Base-by-base conservation (phyloP, 2,329 filamentous ascomycete genomes). In the Clarireedia homoeocarpa region DNA sequence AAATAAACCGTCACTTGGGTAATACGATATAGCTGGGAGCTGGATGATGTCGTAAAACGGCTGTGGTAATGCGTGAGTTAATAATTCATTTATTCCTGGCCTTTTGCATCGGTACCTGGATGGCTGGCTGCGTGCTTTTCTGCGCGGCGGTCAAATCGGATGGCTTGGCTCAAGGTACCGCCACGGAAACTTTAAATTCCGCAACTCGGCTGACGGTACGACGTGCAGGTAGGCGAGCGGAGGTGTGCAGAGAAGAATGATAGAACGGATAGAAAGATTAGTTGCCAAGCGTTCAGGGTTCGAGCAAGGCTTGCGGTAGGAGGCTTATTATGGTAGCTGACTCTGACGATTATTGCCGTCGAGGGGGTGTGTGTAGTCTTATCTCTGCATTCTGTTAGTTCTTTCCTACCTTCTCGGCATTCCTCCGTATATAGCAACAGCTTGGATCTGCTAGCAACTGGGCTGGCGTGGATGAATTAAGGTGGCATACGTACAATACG, bases 91-190 rank as follows among this genome's bases (percentile, higher is more conserved):
- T 34, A 12, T 20, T 20, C 20, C 20, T 20, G 20, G 20, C 20
- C 30, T 14, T 14, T 34, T 15, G 34, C n/a, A 40, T 48, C 20
- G 47, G 26, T 20, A 27, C 30, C 14, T 23, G 48, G 20, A 49
- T 38, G 14, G 17, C 17, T 27, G 15, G 4, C 9, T 49, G 27
- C n/a, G 27, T 30, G 27, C 7, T 34, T 6, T 30, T 6, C 17
- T 27, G 39, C 20, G 50, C 27, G 23, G 20, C 26, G 14, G 20
- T 36, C 46, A 26, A 55, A 55, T 55, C 34, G 49, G 53, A 55
- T 20, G 38, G 17, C 38, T 50, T 51, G 14, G 34, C 42, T n/a
- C 26, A 34, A 42, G 4, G 4, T 17, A 17, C 52, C n/a, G 36
- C 24, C 38, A 45, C 45, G 51, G 51, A 26, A 38, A 53, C 27